Evolutionary conservation across 2,329 filamentous ascomycete species (phyloP).

Genomic region (Cladosporium sp.): DNA sequence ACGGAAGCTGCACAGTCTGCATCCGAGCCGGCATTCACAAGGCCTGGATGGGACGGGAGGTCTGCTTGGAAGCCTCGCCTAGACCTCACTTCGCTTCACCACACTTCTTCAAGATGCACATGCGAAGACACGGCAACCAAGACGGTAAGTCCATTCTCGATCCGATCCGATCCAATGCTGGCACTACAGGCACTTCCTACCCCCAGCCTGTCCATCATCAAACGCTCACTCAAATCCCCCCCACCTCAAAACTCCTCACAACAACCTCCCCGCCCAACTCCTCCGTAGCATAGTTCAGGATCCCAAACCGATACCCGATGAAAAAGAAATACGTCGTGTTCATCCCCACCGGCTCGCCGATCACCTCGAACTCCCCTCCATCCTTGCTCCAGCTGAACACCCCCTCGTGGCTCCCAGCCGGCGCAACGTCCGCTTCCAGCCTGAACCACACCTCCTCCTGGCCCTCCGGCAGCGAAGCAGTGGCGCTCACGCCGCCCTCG

Average conservation of each 20-base stretch:
- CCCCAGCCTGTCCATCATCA: not conserved
- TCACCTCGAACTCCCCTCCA: conserved; percentile 27
- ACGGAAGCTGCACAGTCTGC: too few relatives aligned
- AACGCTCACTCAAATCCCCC: not conserved
- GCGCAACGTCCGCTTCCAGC: conserved; percentile 32
- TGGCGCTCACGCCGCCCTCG: conserved; percentile 27
- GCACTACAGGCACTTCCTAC: too few relatives aligned
- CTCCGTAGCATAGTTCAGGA: conserved; percentile 35
- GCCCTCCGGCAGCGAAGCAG: conserved; percentile 11
- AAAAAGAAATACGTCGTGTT: conserved; percentile 35
- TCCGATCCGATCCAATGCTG: too few relatives aligned
- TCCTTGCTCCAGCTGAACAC: conserved; percentile 35
- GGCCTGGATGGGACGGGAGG: too few relatives aligned
- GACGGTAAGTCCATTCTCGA: too few relatives aligned
- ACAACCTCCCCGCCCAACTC: conserved; percentile 28
- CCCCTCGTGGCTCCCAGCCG: conserved; percentile 24
- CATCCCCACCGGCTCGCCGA: conserved; percentile 29
- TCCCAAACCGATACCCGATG: conserved; percentile 34
- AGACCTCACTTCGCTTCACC: too few relatives aligned
- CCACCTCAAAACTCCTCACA: conserved; percentile 13
- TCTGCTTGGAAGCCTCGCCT: too few relatives aligned
- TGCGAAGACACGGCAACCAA: too few relatives aligned
- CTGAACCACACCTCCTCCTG: conserved; percentile 28
- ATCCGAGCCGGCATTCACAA: too few relatives aligned
- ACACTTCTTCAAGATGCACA: too few relatives aligned